A percentile compares a stretch with the other conserved stretches of the same genome.
Conservation (phyloP, 305 asterid genomes). For the Caryopteris hybrid region DNA sequence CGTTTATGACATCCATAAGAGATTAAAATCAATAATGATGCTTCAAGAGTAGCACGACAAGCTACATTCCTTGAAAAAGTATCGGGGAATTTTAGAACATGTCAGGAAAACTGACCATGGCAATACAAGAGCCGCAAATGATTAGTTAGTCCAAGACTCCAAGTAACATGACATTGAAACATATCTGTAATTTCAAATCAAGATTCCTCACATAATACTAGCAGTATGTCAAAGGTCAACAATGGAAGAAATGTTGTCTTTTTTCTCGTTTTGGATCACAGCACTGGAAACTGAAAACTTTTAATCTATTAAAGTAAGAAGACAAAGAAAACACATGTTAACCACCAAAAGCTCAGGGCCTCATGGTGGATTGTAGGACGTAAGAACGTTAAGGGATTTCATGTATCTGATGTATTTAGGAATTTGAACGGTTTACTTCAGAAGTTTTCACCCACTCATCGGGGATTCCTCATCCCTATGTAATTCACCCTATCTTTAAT, state of each 20-base stretch:
- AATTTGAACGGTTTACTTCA: no score
- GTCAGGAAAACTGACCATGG: no score
- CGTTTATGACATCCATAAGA: not conserved
- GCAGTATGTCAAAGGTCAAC: not conserved
- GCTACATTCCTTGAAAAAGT: conserved; percentile 1
- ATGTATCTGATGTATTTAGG: no score
- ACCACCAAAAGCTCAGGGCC: no score
- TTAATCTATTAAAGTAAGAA: no score
- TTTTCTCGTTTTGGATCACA: not conserved
- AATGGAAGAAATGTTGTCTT: not conserved
- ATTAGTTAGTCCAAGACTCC: not conserved
- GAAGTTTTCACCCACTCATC: no score
- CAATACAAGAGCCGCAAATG: not conserved
- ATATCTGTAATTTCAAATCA: conserved; percentile 3
- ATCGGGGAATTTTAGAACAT: no score
- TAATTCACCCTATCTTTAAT: no score
- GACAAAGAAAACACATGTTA: no score
- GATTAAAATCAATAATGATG: not conserved
- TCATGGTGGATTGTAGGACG: no score
- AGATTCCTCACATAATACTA: conserved; percentile 1
- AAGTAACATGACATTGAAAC: not conserved
- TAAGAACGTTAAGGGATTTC: no score
- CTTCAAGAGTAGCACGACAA: conserved; percentile 5
- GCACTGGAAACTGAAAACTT: not conserved
- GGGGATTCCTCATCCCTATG: no score